Percentiles rank a stretch among this genome's conserved stretches.
These are phyloP conservation scores for Xylaria sp. DNA, from an alignment of 2,329 filamentous ascomycete genomes.

Conservation along the genomic window DNA sequence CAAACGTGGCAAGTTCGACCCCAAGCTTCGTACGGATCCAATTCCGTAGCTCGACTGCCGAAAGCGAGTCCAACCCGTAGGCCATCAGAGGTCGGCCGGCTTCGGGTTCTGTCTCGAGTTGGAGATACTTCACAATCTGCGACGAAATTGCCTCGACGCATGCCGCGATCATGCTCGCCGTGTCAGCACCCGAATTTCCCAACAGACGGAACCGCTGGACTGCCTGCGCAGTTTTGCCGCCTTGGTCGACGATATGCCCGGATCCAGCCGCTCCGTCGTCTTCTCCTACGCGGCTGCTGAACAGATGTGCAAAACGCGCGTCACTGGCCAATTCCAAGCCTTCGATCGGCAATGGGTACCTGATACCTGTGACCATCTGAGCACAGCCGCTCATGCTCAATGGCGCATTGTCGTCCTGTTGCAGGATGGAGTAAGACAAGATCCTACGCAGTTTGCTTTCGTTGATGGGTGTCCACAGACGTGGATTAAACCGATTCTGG, in stretches of 20 bases:
- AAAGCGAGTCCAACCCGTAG: conserved; percentile 49
- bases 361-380: conserved; percentile 45
- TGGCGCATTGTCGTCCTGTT: conserved; percentile 45
- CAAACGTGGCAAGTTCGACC: conserved; percentile 44
- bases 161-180: conserved; percentile 32
- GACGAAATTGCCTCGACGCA: conserved; percentile 41
- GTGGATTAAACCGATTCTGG: conserved; percentile 12
- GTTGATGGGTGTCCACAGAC: conserved; percentile 14
- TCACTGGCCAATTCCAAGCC: conserved; percentile 42
- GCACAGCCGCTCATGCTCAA: conserved; percentile 33
- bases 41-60: conserved; percentile 48
- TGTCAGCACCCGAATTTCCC: conserved; percentile 34
- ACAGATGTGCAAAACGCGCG: conserved; percentile 43
- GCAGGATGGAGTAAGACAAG: neutral
- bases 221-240: conserved; percentile 17
- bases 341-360: conserved; percentile 43
- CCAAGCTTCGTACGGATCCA: conserved; percentile 43
- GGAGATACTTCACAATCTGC: conserved; percentile 44
- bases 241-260: neutral
- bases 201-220: conserved; percentile 16
- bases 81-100: conserved; percentile 42
- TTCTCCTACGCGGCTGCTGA: conserved; percentile 6
- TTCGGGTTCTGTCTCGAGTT: conserved; percentile 44
- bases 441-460: conserved; percentile 16
- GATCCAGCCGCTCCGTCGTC: neutral